Percentiles rank a stretch among this genome's conserved stretches.
Conservation (phyloP, 176 grass and related monocot species). For the Leersia perrieri region DNA sequence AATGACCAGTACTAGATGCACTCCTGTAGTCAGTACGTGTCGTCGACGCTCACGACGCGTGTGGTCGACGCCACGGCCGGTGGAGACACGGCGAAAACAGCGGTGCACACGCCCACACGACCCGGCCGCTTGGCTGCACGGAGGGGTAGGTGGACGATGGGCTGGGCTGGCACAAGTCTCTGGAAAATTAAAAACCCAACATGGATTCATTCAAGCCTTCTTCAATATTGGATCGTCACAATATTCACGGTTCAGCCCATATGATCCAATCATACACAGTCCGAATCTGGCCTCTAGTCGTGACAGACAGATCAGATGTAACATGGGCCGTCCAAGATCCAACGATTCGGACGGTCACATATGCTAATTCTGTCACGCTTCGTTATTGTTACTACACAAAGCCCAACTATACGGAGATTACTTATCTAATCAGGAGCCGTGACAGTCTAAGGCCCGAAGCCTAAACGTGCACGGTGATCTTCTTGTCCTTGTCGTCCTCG, state of each 20-base stretch:
- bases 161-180: too few species aligned
- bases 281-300: background rate
- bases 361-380: background rate
- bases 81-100: too few species aligned
- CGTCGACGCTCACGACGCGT: background rate
- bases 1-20: background rate
- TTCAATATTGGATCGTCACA: background rate
- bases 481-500: background rate
- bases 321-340: background rate
- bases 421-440: background rate
- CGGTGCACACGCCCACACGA: too few species aligned
- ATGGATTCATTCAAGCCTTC: background rate
- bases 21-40: background rate
- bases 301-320: background rate
- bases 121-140: too few species aligned
- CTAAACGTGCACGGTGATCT: constrained; percentile 36
- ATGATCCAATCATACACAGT: too few species aligned
- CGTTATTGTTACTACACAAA: constrained; percentile 1
- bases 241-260: background rate
- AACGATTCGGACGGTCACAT: background rate
- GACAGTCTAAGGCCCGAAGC: background rate
- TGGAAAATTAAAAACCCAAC: too few species aligned
- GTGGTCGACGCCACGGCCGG: background rate
- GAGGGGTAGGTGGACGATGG: background rate
- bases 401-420: background rate